Conservation (phyloP, 2,329 filamentous ascomycete species). For the Penicillium verrucosum region DNA sequence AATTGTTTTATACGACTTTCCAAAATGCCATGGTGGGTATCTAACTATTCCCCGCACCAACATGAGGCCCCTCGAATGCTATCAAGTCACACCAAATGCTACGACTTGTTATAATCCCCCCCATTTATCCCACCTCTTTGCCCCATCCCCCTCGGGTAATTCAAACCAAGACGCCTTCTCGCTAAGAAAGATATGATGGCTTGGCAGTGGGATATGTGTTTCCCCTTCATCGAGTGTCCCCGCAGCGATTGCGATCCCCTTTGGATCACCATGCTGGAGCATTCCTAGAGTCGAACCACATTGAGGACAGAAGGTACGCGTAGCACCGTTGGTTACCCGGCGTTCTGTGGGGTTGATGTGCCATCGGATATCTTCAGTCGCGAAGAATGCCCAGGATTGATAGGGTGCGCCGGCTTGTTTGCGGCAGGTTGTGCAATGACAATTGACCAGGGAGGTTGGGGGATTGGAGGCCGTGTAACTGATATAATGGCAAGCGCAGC, state of each 20-base stretch:
- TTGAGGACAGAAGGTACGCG: slow-evolving; percentile 44
- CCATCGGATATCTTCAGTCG: slow-evolving; percentile 35
- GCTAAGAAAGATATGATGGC: slow-evolving; percentile 46
- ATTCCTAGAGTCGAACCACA: slow-evolving; percentile 50
- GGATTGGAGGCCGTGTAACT: slow-evolving; percentile 39
- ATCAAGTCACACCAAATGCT: not conserved
- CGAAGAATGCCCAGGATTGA: slow-evolving; percentile 44
- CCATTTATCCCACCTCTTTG: slow-evolving; percentile 26
- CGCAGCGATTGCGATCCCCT: slow-evolving; percentile 36
- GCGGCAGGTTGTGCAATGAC: slow-evolving; percentile 51
- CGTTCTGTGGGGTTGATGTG: slow-evolving; percentile 31
- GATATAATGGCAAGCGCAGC: slow-evolving; percentile 46
- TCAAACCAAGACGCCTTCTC: slow-evolving; percentile 43
- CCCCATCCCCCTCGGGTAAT: slow-evolving; percentile 35
- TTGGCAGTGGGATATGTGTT: slow-evolving; percentile 23
- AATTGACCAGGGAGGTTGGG: slow-evolving; percentile 40
- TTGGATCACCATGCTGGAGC: slow-evolving; percentile 35
- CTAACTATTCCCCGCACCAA: not conserved
- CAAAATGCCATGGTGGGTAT: not conserved
- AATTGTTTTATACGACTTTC: not conserved
- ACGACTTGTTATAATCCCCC: slow-evolving; percentile 2
- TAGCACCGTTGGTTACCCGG: slow-evolving; percentile 41
- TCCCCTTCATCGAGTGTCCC: slow-evolving; percentile 41
- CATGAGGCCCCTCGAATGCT: not conserved
- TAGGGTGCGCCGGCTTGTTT: slow-evolving; percentile 48